These are phyloP conservation scores for Penicillium digitatum DNA, from an alignment of 2,329 filamentous ascomycete species.

Conservation along the genomic window DNA sequence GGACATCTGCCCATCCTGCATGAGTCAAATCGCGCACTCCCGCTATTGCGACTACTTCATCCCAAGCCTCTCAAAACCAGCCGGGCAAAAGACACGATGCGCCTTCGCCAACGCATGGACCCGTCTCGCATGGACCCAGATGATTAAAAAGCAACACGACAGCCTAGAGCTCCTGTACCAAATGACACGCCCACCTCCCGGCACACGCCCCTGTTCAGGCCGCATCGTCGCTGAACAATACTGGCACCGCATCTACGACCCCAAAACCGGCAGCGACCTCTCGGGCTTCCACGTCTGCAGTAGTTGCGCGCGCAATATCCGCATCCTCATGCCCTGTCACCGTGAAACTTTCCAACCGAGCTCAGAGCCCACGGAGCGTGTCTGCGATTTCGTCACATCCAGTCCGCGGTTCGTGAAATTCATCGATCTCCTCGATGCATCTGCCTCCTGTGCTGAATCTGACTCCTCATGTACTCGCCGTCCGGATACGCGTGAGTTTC, in stretches of 20 bases:
- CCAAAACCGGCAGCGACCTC: conserved; percentile 59
- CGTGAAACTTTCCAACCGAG: conserved; percentile 58
- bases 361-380: conserved; percentile 48
- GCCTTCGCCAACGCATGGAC: conserved; percentile 81
- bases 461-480: conserved; percentile 32
- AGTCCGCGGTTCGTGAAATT: conserved; percentile 56
- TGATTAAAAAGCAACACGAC: conserved; percentile 62
- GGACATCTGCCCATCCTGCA: conserved; percentile 79
- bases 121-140: conserved; percentile 77
- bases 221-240: conserved; percentile 53
- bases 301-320: conserved; percentile 67
- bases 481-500: conserved; percentile 58
- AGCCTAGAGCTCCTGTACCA: conserved; percentile 67
- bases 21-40: conserved; percentile 65
- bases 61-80: conserved; percentile 55
- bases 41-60: conserved; percentile 66
- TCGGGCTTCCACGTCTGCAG: conserved; percentile 71
- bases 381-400: conserved; percentile 67
- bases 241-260: conserved; percentile 75
- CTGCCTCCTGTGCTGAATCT: conserved; percentile 44
- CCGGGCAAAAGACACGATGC: conserved; percentile 62
- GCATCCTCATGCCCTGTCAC: conserved; percentile 69
- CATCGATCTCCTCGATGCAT: conserved; percentile 53
- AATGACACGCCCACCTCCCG: conserved; percentile 61
- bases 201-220: conserved; percentile 57